Evolutionary conservation across 257 asterid genomes (phyloP).

Genomic region (Solanum corneliomulleri): DNA sequence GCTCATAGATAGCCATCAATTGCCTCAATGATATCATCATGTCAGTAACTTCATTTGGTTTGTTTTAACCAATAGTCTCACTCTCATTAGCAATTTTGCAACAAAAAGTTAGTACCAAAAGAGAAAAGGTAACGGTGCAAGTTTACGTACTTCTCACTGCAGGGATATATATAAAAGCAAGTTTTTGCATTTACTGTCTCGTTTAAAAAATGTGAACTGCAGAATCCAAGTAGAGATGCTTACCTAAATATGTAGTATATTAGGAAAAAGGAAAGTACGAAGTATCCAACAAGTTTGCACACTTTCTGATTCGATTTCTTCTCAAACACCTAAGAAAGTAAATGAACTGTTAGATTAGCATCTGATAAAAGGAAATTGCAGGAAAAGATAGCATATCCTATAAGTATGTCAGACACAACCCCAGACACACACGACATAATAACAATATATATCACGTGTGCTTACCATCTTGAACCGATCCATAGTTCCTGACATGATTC

Average conservation of each 20-base stretch:
- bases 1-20: background rate
- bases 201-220: background rate
- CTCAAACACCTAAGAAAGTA: slow-evolving; percentile 63
- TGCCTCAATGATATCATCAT: background rate
- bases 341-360: slow-evolving; percentile 6
- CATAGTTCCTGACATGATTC: slow-evolving; percentile 83
- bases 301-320: slow-evolving; percentile 64
- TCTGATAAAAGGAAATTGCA: slow-evolving; percentile 4
- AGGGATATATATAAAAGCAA: background rate
- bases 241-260: slow-evolving; percentile 60
- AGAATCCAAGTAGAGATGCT: slow-evolving; percentile 16
- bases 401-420: background rate
- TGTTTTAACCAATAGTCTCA: background rate
- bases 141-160: background rate
- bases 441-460: background rate
- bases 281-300: slow-evolving; percentile 69
- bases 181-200: background rate
- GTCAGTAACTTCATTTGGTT: background rate
- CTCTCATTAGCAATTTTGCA: background rate
- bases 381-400: background rate
- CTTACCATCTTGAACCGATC: slow-evolving; percentile 85
- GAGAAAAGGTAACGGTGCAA: background rate
- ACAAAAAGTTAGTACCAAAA: background rate
- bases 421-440: background rate
- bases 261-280: slow-evolving; percentile 54